Conservation (phyloP, 495 filamentous ascomycete genomes). For the Schizothecium vesticola region DNA sequence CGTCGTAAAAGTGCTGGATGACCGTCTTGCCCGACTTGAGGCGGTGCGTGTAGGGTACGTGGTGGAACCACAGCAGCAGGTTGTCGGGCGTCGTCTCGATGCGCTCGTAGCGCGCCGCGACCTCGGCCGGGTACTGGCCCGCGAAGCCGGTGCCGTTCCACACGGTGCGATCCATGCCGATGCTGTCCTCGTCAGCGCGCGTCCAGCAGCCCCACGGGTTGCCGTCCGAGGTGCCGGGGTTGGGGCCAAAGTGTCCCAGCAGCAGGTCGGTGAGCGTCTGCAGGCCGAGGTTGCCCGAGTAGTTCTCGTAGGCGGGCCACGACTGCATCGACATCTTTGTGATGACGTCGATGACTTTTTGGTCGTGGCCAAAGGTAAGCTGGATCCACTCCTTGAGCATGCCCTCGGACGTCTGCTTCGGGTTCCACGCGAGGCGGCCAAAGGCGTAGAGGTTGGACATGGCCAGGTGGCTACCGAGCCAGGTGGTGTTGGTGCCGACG, state of each 20-base stretch:
- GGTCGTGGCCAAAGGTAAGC: constrained; percentile 57
- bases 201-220: constrained; percentile 75
- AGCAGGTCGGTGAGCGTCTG: constrained; percentile 67
- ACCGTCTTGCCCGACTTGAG: constrained; percentile 63
- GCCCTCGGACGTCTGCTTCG: constrained; percentile 37
- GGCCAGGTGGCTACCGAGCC: constrained; percentile 62
- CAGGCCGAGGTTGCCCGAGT: constrained; percentile 64
- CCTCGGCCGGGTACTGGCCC: constrained; percentile 59
- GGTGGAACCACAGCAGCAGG: constrained; percentile 70
- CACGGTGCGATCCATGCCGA: constrained; percentile 71
- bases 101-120: constrained; percentile 53
- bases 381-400: constrained; percentile 61
- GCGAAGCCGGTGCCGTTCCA: constrained; percentile 59
- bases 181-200: constrained; percentile 50
- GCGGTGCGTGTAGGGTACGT: constrained; percentile 61
- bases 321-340: constrained; percentile 62
- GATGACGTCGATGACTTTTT: constrained; percentile 51
- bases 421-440: constrained; percentile 61
- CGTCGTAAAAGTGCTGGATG: constrained; percentile 73
- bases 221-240: constrained; percentile 59
- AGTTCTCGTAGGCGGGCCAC: constrained; percentile 67
- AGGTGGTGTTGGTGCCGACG: constrained; percentile 60
- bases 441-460: constrained; percentile 73
- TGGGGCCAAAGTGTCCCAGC: constrained; percentile 61
- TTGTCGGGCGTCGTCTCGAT: constrained; percentile 63